These are phyloP conservation scores for Lichtheimia ramosa DNA, from an alignment of 371 early-diverging fungal species.

Conservation along the genomic window DNA sequence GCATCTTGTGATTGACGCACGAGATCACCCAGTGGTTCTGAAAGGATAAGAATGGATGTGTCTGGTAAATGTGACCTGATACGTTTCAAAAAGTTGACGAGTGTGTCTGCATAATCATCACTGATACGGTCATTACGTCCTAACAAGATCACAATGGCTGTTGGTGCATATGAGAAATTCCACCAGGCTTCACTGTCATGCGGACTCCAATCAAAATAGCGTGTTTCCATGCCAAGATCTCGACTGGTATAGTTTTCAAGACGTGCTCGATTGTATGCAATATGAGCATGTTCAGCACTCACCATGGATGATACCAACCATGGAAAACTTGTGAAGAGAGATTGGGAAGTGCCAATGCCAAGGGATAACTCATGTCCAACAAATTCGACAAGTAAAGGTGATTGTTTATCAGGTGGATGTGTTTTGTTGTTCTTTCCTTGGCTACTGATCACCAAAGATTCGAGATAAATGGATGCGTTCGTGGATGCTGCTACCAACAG, in stretches of 20 bases:
- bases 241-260: slow-evolving; percentile 19
- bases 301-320: slow-evolving; percentile 35
- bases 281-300: slow-evolving; percentile 27
- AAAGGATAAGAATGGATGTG: slow-evolving; percentile 32
- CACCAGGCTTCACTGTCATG: slow-evolving; percentile 4
- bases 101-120: slow-evolving; percentile 15
- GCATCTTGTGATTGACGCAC: slow-evolving; percentile 39
- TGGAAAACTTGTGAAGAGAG: slow-evolving; percentile 33
- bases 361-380: slow-evolving; percentile 40
- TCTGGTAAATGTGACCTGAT: slow-evolving; percentile 18
- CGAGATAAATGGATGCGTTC: slow-evolving; percentile 15
- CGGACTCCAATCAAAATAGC: slow-evolving; percentile 33
- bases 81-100: slow-evolving; percentile 21
- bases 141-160: slow-evolving; percentile 25
- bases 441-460: slow-evolving; percentile 20
- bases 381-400: slow-evolving; percentile 29
- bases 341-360: slow-evolving; percentile 26
- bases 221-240: slow-evolving; percentile 23
- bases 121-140: slow-evolving; percentile 28
- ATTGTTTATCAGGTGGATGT: slow-evolving; percentile 10
- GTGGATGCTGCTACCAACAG: slow-evolving; percentile 13
- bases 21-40: slow-evolving; percentile 42
- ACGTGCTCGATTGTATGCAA: slow-evolving; percentile 32
- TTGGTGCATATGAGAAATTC: slow-evolving; percentile 15
- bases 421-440: slow-evolving; percentile 8